Evolutionary conservation across 2,329 filamentous ascomycete genomes (phyloP).

Genomic region (Botryotinia calthae): DNA sequence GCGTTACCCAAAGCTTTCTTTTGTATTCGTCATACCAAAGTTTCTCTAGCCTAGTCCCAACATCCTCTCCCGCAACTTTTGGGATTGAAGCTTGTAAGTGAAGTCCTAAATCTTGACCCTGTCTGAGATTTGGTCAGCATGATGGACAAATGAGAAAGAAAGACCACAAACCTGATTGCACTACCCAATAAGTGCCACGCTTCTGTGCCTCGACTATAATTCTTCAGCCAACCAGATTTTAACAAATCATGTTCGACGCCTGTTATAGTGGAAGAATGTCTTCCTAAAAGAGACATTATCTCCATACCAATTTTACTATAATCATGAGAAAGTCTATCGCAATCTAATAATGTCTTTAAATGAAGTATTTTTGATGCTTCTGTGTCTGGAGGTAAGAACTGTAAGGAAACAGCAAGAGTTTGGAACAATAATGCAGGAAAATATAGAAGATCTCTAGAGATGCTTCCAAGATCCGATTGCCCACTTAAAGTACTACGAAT

Average conservation of each 20-base stretch:
- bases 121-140: slow-evolving; percentile 14
- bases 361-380: slow-evolving; percentile 5
- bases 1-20: slow-evolving; percentile 20
- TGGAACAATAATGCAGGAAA: slow-evolving; percentile 26
- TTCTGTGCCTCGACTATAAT: slow-evolving; percentile 24
- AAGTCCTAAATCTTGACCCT: slow-evolving; percentile 23
- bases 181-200: slow-evolving; percentile 24
- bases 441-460: slow-evolving; percentile 22
- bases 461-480: not conserved
- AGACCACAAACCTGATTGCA: slow-evolving; percentile 15
- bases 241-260: slow-evolving; percentile 24
- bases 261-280: slow-evolving; percentile 19
- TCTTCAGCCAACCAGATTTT: slow-evolving; percentile 24
- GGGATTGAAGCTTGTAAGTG: slow-evolving; percentile 17
- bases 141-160: not conserved
- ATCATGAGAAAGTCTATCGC: slow-evolving; percentile 18
- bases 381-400: slow-evolving; percentile 21
- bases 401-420: slow-evolving; percentile 22
- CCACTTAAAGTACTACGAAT: not conserved
- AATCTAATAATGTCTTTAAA: slow-evolving; percentile 4
- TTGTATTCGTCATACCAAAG: slow-evolving; percentile 25
- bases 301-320: slow-evolving; percentile 23
- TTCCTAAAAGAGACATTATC: slow-evolving; percentile 22
- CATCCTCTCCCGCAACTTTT: not conserved
- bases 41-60: slow-evolving; percentile 7